Evolutionary conservation across 1,139 yeast species (phyloP), one percentile per base, ranked within the genome.

Genomic region (Yamadazyma diospyri): DNA sequence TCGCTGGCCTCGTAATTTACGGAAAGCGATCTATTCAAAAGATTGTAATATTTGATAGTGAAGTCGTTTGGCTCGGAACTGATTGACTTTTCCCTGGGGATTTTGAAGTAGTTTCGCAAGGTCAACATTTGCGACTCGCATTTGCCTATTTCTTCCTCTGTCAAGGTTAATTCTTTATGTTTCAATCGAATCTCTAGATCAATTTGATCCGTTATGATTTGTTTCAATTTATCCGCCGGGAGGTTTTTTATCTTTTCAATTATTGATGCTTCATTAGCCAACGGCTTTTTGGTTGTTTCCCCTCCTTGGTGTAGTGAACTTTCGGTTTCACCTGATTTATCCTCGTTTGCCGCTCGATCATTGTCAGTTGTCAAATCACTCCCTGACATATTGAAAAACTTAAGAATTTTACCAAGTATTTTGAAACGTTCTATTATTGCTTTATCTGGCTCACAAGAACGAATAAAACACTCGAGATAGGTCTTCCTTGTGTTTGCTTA

Each of bases 141-240:
- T 45, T 78, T 78, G 19, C 77, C 73, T 8, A 81, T 69, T 48
- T 83, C 89, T 38, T 71, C 72, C 39, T 79, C 77, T 4, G 82
- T 69, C 27, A 70, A 55, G 16, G 68, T 62, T 32, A 78, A 60
- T 52, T 84, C 89, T 37, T 78, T 72, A 53, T 82, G 88, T 42
- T 81, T 82, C 41, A 83, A 61, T 30, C 84, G 56, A 11, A 83
- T 78, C 52, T 84, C 94, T 35, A 82, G 55, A 51, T 83, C 86
- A 20, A 84, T 66, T 51, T 78, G 80, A 37, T 66, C 65, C 38
- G 64, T 66, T 20, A 68, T 52, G 15, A 68, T 61, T 21, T 61
- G 64, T 38, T 62, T 59, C 23, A 69, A 54, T 35, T 64, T 57
- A 7, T 60, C 63, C n/a, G 58, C 42, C 0, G 73, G 72, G 5